Evolutionary conservation across 2,329 filamentous ascomycete genomes (phyloP), one percentile per base, ranked within the genome.

Genomic region (Harringtonia aguacate): DNA sequence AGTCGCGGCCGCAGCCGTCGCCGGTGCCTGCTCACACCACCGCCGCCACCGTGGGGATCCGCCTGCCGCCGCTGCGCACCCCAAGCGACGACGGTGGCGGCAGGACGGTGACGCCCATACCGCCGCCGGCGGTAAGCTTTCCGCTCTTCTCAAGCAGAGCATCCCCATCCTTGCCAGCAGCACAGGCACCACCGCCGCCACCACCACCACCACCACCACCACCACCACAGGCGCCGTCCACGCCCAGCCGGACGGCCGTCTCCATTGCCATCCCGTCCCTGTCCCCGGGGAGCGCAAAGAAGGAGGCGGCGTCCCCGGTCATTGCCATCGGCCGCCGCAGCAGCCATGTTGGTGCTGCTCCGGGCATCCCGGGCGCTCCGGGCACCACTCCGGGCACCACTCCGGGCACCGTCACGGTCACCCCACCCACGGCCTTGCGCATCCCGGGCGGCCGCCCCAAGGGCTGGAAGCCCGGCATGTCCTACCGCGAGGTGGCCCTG

Each of bases 401-500:
- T 27, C 7, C 24, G 10, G 15, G 3, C 20, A 14, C 37, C 36
- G 22, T n/a, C 24, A 12, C 31, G 21, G 40, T n/a, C 28, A 13
- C 12, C 36, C n/a, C 21, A 10, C 10, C 8, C 6, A 15, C 10
- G 21, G 17, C 9, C 17, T 14, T 27, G 8, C 36, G 18, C 20
- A 48, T 48, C 27, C 62, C 63, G 44, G 60, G 64, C 31, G 72
- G 73, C 8, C 63, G 73, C 7, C 72, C 73, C 5, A 68, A 69
- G 42, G 71, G 70, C 21, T 73, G 63, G 62, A 63, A 57, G 40
- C 55, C 56, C 2, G 61, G 60, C 35, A 59, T 55, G 51, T 53
- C 57, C 1, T 63, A 61, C 47, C 44, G 50, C 4, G 47, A 51
- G 13, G 49, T 50, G 31, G 48, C 44, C 6, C 33, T 52, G 30